These are phyloP conservation scores for Zygosaccharomyces bisporus DNA, from an alignment of 805 yeast species.

Conservation along the genomic window DNA sequence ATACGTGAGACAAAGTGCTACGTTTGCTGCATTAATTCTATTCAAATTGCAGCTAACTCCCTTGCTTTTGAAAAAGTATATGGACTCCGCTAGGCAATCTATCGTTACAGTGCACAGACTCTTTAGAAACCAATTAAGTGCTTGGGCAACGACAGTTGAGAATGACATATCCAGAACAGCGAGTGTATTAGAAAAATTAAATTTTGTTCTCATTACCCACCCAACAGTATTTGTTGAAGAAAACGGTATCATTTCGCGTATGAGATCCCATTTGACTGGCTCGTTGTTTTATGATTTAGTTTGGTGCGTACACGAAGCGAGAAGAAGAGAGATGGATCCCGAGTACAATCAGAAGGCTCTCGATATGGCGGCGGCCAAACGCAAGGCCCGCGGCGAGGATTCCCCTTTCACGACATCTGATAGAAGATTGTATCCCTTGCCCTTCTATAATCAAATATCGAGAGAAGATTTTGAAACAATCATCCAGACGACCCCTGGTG, in stretches of 20 bases:
- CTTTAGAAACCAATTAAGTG: slow-evolving; percentile 80
- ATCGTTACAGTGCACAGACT: slow-evolving; percentile 89
- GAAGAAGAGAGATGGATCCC: slow-evolving; percentile 58
- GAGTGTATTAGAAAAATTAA: slow-evolving; percentile 81
- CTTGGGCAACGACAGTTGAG: slow-evolving; percentile 81
- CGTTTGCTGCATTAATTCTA: slow-evolving; percentile 71
- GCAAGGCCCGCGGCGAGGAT: slow-evolving; percentile 22
- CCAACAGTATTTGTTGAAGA: slow-evolving; percentile 75
- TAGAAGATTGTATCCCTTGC: slow-evolving; percentile 65
- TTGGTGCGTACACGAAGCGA: slow-evolving; percentile 92
- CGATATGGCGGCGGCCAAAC: slow-evolving; percentile 37
- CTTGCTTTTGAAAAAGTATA: slow-evolving; percentile 56
- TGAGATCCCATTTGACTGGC: slow-evolving; percentile 90
- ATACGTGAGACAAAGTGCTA: slow-evolving; percentile 79
- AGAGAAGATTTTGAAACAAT: slow-evolving; percentile 83
- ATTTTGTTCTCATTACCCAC: slow-evolving; percentile 79
- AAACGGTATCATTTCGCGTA: slow-evolving; percentile 74
- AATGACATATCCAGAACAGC: slow-evolving; percentile 91
- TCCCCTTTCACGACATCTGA: slow-evolving; percentile 13
- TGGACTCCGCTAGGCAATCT: slow-evolving; percentile 87
- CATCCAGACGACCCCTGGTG: slow-evolving; percentile 84
- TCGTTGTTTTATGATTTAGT: slow-evolving; percentile 87
- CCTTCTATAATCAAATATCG: slow-evolving; percentile 86
- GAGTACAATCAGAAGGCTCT: slow-evolving; percentile 31
- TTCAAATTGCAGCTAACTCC: slow-evolving; percentile 82